A percentile compares a stretch with the other conserved stretches of the same genome.
Evolutionary conservation across 805 yeast genomes (phyloP).

Genomic region (Teunomyces tritomae): DNA sequence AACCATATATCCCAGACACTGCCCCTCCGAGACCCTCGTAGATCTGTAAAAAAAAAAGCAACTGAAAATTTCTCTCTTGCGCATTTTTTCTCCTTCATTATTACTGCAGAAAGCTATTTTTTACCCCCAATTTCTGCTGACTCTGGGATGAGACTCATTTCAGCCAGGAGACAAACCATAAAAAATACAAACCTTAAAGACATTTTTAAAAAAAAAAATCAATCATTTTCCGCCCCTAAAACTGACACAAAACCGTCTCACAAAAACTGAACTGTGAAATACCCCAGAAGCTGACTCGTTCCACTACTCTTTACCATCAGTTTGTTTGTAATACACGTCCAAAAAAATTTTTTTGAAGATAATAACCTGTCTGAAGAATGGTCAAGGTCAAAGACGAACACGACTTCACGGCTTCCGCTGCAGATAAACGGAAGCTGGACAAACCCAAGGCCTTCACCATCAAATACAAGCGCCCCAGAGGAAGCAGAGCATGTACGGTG

Average conservation of each 20-base stretch:
- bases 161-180: background rate
- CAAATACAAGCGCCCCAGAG: conserved; percentile 54
- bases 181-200: background rate
- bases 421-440: conserved; percentile 9
- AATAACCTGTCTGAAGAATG: conserved; percentile 7
- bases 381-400: conserved; percentile 14
- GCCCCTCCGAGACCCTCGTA: background rate
- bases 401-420: background rate
- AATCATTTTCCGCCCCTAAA: background rate
- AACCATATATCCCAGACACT: background rate
- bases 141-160: no score
- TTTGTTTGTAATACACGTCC: background rate
- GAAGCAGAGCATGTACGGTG: conserved; percentile 72
- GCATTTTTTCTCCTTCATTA: background rate
- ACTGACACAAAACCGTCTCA: conserved; percentile 1
- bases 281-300: background rate
- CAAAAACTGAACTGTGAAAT: background rate
- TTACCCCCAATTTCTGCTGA: background rate
- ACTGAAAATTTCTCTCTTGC: background rate
- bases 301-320: background rate
- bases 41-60: background rate
- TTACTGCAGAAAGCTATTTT: background rate
- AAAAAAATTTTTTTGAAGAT: background rate
- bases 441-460: conserved; percentile 46
- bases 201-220: background rate